Evolutionary conservation across 305 asterid species (phyloP), one percentile per base, ranked within the genome.

Genomic region (Euphrasia arctica): DNA sequence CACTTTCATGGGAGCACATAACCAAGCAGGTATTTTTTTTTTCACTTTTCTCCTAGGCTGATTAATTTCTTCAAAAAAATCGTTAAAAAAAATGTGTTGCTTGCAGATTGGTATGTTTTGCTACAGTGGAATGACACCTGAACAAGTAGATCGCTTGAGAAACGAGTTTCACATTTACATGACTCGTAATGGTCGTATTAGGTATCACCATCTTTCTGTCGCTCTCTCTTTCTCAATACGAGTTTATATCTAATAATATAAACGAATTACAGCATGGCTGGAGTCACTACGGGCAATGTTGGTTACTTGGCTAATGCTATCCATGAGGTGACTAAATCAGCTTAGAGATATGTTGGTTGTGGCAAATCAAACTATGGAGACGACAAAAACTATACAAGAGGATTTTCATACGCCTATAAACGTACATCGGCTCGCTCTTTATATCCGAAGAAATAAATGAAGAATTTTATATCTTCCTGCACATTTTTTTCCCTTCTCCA

Each of bases 101-200:
- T 43, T 27, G 65, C 90, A 92, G 98, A 90, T 92, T 65, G 98
- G 98, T 71, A 92, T 92, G 98, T 92, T 92, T 72, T 92, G 98
- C 84, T 90, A 84, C 62, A 92, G 98, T 61, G 98, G 98, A 65
- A 77, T 92, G 97, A 83, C 95, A 2, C 95, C 97, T 0, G 98
- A 89, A 71, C 96, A 92, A 84, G 98, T 92, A 14, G 98, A 90
- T 77, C 91, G 84, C 55, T 75, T 92, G 84, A 92, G 96, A 1
- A 84, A 84, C 6, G 96, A 92, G 66, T 90, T 75, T 63, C 95
- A 87, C 77, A 87, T 92, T 58, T 92, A 92, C 80, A 75, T 92
- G 95, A 92, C 98, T 74, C 90, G 97, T 51, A 92, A 90, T 72
- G 97, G 98, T 45, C 98, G 97, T 64, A 87, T 92, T 45, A 92